Evolutionary conservation across 2,329 filamentous ascomycete genomes (phyloP), one percentile per base, ranked within the genome.

Genomic region (Aspergillus sp.): DNA sequence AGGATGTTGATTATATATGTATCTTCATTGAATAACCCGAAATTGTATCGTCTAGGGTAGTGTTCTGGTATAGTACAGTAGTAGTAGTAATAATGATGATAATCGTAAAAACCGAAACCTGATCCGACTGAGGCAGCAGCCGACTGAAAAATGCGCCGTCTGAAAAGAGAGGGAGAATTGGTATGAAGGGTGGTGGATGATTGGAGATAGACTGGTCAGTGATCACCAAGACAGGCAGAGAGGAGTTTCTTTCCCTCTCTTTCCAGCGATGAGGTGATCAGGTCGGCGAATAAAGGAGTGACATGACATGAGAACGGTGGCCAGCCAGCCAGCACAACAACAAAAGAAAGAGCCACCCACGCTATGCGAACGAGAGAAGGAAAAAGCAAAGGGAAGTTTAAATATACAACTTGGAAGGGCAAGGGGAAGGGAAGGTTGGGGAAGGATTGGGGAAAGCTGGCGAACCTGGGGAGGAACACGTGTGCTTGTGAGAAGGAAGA

Each of bases 301-400:
- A 61, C 60, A 64, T 64, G 62, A 61, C 60, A 64, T 53, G 48
- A 50, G 48, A 50, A 25, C 49, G 47, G 40, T 56, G 49, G 40
- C 52, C 51, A 51, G 41, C 48, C 47, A 40, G 37, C 51, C 41
- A 48, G 17, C 25, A 23, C 14, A n/a, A 17, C 8, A 15, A 15
- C 40, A 59, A 49, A 48, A 31, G 25, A 53, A 43, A 53, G 45
- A 62, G 64, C 60, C 56, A 62, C 64, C 67, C 68, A 71, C 70
- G 68, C 70, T 72, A 72, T 71, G 69, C 70, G 66, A 63, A 62
- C 33, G 52, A 49, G 41, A 49, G 57, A 54, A 52, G 56, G 48
- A 52, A 44, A 35, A 43, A 41, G 25, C 48, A 52, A 55, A 40
- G 19, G 25, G 57, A 54, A 55, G 53, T 51, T 58, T 61, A 52